Conservation (phyloP, 2,329 filamentous ascomycete genomes). For the Diaporthe humulicola region DNA sequence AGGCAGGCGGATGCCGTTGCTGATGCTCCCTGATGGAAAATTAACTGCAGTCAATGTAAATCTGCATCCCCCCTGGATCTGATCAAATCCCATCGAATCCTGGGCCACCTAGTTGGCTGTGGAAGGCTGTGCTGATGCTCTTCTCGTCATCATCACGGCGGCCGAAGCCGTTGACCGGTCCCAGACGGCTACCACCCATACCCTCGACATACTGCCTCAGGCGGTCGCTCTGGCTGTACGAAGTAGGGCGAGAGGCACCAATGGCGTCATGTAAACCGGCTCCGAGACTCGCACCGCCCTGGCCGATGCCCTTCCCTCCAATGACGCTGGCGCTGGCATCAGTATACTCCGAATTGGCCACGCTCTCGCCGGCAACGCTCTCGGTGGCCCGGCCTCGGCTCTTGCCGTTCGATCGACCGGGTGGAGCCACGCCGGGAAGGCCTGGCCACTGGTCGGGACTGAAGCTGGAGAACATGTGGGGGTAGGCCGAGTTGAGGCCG, state of each 20-base stretch:
- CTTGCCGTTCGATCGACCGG: constrained; percentile 75
- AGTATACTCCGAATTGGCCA: constrained; percentile 90
- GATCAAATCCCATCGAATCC: constrained; percentile 61
- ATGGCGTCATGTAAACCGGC: constrained; percentile 82
- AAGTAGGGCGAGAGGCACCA: constrained; percentile 73
- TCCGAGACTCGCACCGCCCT: constrained; percentile 89
- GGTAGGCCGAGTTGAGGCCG: constrained; percentile 85
- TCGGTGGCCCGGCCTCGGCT: constrained; percentile 76
- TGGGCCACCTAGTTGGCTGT: constrained; percentile 84
- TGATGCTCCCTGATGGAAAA: constrained; percentile 28
- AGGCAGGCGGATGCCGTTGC: constrained; percentile 16
- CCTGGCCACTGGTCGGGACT: constrained; percentile 89
- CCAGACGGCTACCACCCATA: constrained; percentile 72
- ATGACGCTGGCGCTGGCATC: constrained; percentile 85
- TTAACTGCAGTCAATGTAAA: constrained; percentile 31
- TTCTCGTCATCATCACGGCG: constrained; percentile 92
- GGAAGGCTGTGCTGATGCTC: constrained; percentile 96
- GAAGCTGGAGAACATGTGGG: constrained; percentile 96
- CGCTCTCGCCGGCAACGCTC: constrained; percentile 91
- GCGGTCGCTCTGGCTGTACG: constrained; percentile 86
- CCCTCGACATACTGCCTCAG: constrained; percentile 95
- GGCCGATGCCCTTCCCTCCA: constrained; percentile 79
- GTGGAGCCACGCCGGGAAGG: constrained; percentile 73
- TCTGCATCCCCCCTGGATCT: constrained; percentile 44
- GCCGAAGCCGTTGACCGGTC: constrained; percentile 76